These are phyloP conservation scores for Wickerhamomyces hampshirensis DNA, from an alignment of 805 yeast genomes.

Conservation along the genomic window DNA sequence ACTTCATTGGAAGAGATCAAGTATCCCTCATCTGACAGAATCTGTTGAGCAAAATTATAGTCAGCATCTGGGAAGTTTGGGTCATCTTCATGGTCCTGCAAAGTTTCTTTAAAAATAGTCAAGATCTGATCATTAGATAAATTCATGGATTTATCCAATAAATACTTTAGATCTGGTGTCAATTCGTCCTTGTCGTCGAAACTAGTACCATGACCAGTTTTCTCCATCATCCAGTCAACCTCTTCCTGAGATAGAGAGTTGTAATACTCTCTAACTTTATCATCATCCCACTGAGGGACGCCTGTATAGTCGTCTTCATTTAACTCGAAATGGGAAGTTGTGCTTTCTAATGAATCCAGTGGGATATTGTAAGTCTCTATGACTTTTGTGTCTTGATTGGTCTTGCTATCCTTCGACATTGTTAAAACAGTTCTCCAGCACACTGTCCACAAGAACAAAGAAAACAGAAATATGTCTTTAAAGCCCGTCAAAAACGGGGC, in stretches of 20 bases:
- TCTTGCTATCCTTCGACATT: no score
- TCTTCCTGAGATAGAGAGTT: slow-evolving; percentile 4
- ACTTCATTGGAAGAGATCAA: slow-evolving; percentile 11
- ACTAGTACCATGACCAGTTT: slow-evolving; percentile 13
- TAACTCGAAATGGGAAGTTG: neutral
- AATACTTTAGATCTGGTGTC: slow-evolving; percentile 12
- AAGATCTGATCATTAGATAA: slow-evolving; percentile 25
- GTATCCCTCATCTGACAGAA: slow-evolving; percentile 1
- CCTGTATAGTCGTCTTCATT: neutral
- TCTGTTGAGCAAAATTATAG: slow-evolving; percentile 7
- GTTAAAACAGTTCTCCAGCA: no score
- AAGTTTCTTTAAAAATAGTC: slow-evolving; percentile 29
- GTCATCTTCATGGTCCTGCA: slow-evolving; percentile 41
- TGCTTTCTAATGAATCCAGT: neutral
- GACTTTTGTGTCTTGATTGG: no score
- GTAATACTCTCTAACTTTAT: slow-evolving; percentile 7
- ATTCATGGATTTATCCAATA: slow-evolving; percentile 8
- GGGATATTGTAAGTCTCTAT: neutral
- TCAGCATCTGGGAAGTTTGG: slow-evolving; percentile 37
- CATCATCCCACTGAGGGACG: slow-evolving; percentile 9
- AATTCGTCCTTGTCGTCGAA: slow-evolving; percentile 6
- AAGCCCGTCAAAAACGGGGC: no score
- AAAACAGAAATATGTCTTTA: no score
- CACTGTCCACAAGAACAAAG: no score
- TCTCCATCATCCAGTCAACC: slow-evolving; percentile 10